These are phyloP conservation scores for Stemphylium lycopersici DNA, from an alignment of 2,329 filamentous ascomycete species.

Conservation along the genomic window DNA sequence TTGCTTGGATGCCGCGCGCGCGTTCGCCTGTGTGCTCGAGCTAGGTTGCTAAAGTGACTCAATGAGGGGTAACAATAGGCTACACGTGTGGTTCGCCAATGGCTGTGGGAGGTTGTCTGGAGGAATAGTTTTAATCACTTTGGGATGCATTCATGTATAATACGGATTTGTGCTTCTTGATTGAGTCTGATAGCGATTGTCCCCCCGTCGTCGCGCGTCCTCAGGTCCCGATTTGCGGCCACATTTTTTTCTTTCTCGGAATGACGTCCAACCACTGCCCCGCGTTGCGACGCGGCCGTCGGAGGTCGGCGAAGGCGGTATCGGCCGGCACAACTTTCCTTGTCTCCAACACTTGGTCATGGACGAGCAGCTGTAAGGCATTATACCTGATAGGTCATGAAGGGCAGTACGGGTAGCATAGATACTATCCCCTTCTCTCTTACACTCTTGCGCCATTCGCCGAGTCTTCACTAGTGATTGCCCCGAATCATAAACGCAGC, in stretches of 20 bases:
- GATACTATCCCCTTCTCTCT: too few relatives aligned
- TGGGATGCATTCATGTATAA: not conserved
- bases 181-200: not conserved
- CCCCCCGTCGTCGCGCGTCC: not conserved
- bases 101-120: not conserved
- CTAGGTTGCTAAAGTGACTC: slow-evolving; percentile 21
- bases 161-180: not conserved
- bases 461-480: too few relatives aligned
- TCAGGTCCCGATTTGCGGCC: not conserved
- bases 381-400: too few relatives aligned
- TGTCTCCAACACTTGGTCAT: too few relatives aligned
- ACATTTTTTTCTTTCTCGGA: not conserved
- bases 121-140: too few relatives aligned
- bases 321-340: not conserved
- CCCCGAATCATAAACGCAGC: too few relatives aligned
- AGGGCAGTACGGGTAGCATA: too few relatives aligned
- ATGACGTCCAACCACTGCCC: slow-evolving; percentile 4
- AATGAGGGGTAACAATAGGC: slow-evolving; percentile 30
- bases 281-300: not conserved
- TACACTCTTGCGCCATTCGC: too few relatives aligned
- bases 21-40: too few relatives aligned
- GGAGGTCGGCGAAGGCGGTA: not conserved
- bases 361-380: too few relatives aligned
- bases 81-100: not conserved
- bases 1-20: slow-evolving; percentile 8